Conservation (phyloP, 2,329 filamentous ascomycete genomes). For the Xylaria hypoxylon region DNA sequence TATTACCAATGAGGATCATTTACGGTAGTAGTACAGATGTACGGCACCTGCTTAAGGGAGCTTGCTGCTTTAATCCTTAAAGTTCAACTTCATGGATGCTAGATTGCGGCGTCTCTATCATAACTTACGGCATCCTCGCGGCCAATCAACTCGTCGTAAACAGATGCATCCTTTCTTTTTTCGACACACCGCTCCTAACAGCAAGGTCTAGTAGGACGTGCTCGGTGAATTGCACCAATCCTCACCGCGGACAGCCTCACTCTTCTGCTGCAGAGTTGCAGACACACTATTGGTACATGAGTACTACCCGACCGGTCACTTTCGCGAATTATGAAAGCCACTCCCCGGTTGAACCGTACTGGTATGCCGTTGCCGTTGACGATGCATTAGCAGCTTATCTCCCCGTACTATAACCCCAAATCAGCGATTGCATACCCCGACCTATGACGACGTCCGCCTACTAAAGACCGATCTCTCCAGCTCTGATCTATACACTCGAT, state of each 20-base stretch:
- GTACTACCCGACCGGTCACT: conserved; percentile 44
- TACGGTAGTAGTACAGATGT: conserved; percentile 14
- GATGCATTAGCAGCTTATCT: background rate
- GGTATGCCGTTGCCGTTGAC: conserved; percentile 14
- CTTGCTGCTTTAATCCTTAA: conserved; percentile 24
- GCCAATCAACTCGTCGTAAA: conserved; percentile 26
- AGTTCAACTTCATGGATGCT: conserved; percentile 23
- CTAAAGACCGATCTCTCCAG: conserved; percentile 1
- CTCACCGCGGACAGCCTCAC: conserved; percentile 44
- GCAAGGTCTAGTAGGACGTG: conserved; percentile 40
- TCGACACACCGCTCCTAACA: conserved; percentile 33
- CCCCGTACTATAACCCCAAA: conserved; percentile 17
- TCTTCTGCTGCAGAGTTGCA: conserved; percentile 36
- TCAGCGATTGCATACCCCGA: conserved; percentile 19
- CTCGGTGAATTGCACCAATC: conserved; percentile 47
- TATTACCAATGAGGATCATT: conserved; percentile 14
- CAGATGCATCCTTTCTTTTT: conserved; percentile 24
- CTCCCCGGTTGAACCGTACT: conserved; percentile 24
- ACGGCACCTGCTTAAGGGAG: background rate
- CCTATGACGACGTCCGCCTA: conserved; percentile 15
- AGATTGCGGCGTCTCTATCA: conserved; percentile 22
- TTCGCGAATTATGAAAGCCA: conserved; percentile 35
- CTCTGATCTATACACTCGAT: background rate
- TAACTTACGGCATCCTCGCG: conserved; percentile 15
- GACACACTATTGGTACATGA: conserved; percentile 37